Evolutionary conservation across 352 stramenopile species (phyloP).

Genomic region (Thalassiosira sp.): DNA sequence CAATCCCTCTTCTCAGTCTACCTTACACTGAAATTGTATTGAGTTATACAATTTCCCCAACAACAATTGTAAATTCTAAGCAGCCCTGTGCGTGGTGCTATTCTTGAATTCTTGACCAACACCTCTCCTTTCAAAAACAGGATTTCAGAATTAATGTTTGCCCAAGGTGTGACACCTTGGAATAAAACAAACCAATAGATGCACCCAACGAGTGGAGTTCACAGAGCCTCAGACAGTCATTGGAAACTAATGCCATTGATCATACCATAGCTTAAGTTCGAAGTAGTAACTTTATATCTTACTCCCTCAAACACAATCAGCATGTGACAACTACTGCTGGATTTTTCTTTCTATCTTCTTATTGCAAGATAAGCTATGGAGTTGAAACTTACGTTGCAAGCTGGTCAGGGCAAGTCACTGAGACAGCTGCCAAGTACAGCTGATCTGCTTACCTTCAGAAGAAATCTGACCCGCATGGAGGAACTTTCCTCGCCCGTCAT

Average conservation of each 20-base stretch:
- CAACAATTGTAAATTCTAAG: slow-evolving; percentile 9
- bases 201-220: background rate
- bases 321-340: background rate
- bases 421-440: too few relatives aligned
- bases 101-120: background rate
- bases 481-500: too few relatives aligned
- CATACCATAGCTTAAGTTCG: background rate
- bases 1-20: background rate
- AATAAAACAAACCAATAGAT: background rate
- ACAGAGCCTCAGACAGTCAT: background rate
- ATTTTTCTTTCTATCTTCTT: background rate
- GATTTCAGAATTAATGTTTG: background rate
- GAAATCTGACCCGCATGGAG: too few relatives aligned
- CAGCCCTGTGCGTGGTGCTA: slow-evolving; percentile 7
- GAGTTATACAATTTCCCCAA: slow-evolving; percentile 1
- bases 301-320: slow-evolving; percentile 1
- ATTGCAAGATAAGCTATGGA: too few relatives aligned
- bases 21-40: background rate
- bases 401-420: too few relatives aligned
- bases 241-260: background rate
- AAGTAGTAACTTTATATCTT: slow-evolving; percentile 12
- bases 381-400: too few relatives aligned
- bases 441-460: too few relatives aligned
- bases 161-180: slow-evolving; percentile 8
- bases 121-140: background rate